Evolutionary conservation across 352 stramenopile species (phyloP).

Genomic region (Phytopythium boreale): DNA sequence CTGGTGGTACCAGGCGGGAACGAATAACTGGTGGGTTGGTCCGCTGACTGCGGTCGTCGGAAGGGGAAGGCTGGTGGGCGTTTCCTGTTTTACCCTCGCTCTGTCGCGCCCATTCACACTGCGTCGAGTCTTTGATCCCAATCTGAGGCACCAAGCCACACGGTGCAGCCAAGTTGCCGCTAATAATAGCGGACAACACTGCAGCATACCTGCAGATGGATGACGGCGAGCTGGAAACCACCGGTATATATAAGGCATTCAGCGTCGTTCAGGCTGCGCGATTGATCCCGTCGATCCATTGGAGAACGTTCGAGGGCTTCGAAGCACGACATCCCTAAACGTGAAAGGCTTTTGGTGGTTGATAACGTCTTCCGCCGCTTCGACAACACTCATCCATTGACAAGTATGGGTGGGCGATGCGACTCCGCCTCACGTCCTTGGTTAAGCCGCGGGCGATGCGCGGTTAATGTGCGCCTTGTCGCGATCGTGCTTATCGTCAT

Average conservation of each 20-base stretch:
- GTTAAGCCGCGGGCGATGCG: background rate
- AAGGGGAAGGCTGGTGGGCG: background rate
- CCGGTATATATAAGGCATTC: too few relatives aligned
- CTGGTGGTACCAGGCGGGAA: too few relatives aligned
- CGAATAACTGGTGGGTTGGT: too few relatives aligned
- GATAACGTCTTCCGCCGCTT: background rate
- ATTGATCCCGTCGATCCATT: too few relatives aligned
- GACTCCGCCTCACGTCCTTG: background rate
- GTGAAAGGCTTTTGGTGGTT: background rate
- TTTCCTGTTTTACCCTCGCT: background rate
- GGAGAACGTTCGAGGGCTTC: background rate
- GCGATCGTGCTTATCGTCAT: background rate
- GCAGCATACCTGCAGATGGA: too few relatives aligned
- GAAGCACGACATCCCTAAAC: background rate
- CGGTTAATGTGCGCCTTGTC: background rate
- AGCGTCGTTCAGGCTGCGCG: too few relatives aligned
- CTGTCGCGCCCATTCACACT: too few relatives aligned
- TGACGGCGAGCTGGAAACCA: too few relatives aligned
- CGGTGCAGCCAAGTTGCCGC: background rate
- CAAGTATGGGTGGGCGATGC: background rate
- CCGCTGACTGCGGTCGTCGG: too few relatives aligned
- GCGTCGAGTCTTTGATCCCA: too few relatives aligned
- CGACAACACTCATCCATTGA: background rate
- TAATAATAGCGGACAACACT: background rate
- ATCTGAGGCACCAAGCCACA: too few relatives aligned